Conservation (phyloP, 306 rosid genomes). For the Begonia fuchsioides region DNA sequence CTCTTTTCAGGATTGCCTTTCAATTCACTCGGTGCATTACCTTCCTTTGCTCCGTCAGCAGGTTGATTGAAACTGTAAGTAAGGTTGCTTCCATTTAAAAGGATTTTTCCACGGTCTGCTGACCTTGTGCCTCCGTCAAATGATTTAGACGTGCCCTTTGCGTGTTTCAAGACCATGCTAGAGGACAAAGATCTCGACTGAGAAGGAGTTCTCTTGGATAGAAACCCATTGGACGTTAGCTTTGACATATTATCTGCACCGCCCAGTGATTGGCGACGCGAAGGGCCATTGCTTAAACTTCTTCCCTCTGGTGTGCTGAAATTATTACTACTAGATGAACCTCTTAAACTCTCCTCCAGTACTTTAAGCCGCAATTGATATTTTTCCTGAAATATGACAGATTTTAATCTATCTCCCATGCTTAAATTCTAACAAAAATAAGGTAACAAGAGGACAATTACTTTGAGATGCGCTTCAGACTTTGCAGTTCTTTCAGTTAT, state of each 20-base stretch:
- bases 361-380: slow-evolving; percentile 85
- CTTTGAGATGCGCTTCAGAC: slow-evolving; percentile 92
- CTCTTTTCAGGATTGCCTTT: slow-evolving; percentile 71
- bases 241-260: slow-evolving; percentile 82
- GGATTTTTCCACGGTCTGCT: slow-evolving; percentile 79
- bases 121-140: slow-evolving; percentile 97
- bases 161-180: slow-evolving; percentile 74
- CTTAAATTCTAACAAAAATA: slow-evolving; percentile 6
- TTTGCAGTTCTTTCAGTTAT: slow-evolving; percentile 70
- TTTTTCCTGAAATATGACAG: slow-evolving; percentile 50
- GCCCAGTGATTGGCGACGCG: slow-evolving; percentile 94
- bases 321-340: slow-evolving; percentile 45
- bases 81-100: slow-evolving; percentile 56
- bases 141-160: slow-evolving; percentile 94
- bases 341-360: slow-evolving; percentile 91
- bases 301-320: slow-evolving; percentile 74
- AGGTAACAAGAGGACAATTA: slow-evolving; percentile 34
- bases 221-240: slow-evolving; percentile 67
- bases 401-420: neutral
- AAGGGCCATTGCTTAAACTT: slow-evolving; percentile 69
- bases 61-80: slow-evolving; percentile 63
- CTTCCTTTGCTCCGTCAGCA: slow-evolving; percentile 55
- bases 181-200: slow-evolving; percentile 57
- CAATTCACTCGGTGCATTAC: slow-evolving; percentile 40
- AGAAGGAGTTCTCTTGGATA: slow-evolving; percentile 63